Evolutionary conservation across 2,329 filamentous ascomycete genomes (phyloP), one percentile per base, ranked within the genome.

Genomic region (Phialocephala subalpina): DNA sequence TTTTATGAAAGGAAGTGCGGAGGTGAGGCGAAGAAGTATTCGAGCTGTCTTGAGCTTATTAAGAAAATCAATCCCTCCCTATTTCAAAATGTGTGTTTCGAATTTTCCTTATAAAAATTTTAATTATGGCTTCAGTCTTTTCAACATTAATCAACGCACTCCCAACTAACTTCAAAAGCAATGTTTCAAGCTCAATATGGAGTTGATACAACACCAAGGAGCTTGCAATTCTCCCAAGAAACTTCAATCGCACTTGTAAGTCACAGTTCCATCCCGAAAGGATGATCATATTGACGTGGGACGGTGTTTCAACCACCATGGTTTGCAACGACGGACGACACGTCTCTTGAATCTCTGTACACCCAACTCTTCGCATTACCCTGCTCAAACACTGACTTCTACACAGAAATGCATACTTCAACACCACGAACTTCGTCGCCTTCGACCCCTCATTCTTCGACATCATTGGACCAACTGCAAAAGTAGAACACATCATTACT

Each of bases 231-330:
- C 47, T 52, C 20, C n/a, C 47, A 25, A 18, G 47, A 29, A 52
- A 52, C 47, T 52, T 52, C n/a, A 52, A 52, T 52, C 25, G 47
- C 14, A 29, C 47, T 22, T 16, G 47, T 52, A 52, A 52, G 18
- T 52, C 9, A 22, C 22, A 25, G 3, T 52, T 25, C 45, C n/a
- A 29, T 16, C 16, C n/a, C 16, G 3, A 22, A 3, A 22, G 3
- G 3, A 12, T 11, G 7, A 8, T 3, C 22, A 22, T 9, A 14
- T 16, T 52, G 8, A 52, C 16, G 25, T 8, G 12, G 5, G 5
- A 25, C 16, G 22, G 47, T 52, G 25, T 52, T 52, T 16, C 18
- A 52, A 52, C 3, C 47, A 52, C 47, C 47, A 25, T 22, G n/a
- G 47, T 29, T 52, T 12, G n/a, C 47, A 22, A 52, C n/a, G 5